Conservation (phyloP, 1,139 yeast species). For the Saccharomyces uvarum region DNA sequence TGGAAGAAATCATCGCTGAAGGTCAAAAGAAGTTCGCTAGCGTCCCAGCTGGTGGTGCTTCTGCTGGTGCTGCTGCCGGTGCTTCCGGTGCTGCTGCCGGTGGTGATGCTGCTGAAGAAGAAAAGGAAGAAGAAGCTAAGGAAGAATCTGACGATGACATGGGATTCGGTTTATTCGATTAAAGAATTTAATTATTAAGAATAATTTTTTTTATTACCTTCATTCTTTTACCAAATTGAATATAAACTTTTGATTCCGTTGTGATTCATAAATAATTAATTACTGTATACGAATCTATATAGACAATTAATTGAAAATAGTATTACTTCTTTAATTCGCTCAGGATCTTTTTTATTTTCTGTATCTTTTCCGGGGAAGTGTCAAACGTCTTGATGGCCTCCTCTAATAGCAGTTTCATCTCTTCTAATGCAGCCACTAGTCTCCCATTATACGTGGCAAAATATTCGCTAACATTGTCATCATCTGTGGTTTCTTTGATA, state of each 20-base stretch:
- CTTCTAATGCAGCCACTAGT: conserved; percentile 13
- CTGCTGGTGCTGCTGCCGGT: conserved; percentile 63
- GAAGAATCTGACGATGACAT: conserved; percentile 64
- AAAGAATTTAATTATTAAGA: conserved; percentile 28
- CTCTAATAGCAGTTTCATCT: conserved; percentile 14
- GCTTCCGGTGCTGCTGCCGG: conserved; percentile 65
- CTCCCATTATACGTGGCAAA: conserved; percentile 10
- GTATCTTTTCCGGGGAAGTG: conserved; percentile 5
- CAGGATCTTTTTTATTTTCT: conserved; percentile 1
- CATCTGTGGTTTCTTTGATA: conserved; percentile 6
- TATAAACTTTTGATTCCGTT: background rate
- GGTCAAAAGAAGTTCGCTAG: conserved; percentile 94
- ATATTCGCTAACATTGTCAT: conserved; percentile 10
- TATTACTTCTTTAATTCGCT: conserved; percentile 1
- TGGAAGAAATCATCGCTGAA: conserved; percentile 84
- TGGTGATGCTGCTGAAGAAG: conserved; percentile 63
- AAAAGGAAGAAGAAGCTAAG: conserved; percentile 47
- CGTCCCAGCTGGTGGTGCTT: conserved; percentile 97
- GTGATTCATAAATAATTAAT: conserved; percentile 1
- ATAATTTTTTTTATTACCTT: conserved; percentile 4
- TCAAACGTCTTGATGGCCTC: conserved; percentile 13
- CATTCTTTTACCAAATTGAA: background rate
- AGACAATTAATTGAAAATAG: conserved; percentile 2
- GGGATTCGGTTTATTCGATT: conserved; percentile 90
- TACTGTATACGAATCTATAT: conserved; percentile 2